Base-by-base conservation (phyloP, 768 basidiomycete species). In the Rossbeevera mucosa region DNA sequence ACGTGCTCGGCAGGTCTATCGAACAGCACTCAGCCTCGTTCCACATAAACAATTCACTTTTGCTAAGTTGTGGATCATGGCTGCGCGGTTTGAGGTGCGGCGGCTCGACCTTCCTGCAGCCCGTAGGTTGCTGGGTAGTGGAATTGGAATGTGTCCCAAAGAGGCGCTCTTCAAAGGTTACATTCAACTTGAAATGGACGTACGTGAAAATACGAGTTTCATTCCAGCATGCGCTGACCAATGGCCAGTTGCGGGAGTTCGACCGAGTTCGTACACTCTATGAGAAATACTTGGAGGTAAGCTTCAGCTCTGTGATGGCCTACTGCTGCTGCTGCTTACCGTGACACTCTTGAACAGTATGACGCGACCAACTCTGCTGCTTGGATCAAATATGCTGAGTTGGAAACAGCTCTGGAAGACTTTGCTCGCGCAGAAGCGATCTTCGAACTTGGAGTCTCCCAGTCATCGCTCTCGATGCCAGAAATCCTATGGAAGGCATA, bases 11-110 rank as follows among this genome's bases (percentile, higher is more conserved):
- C 90, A 97, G 62, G 87, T 99, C 28, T 98, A 94, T 72, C 87
- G 92, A 68, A 94, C 93, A 0, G 91, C 87, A 6, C 71, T 95
- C 48, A 79, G 80, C 53, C 83, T 98, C 21, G 86, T 97, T 2
- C 96, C 96, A 0, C 95, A 99, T 69, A 95, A 95, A 64, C 82
- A 86, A 53, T 99, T 99, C 69, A 97, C 96, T 0, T 99, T 99
- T 60, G 91, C 96, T 3, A 99, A 99, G 71, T 73, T 98, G 11
- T 99, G 96, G 96, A 69, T 90, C 18, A 80, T 89, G 74, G 95
- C 87, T 59, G 92, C 95, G 5, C 83, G 87, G 57, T 98, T 98
- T 59, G 96, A 98, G 69, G 73, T 96, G 7, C 81, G 96, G 42
- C 80, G 81, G 48, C 74, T 94, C 29, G 86, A 96, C 53, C 71